Conservation (phyloP, 2,329 filamentous ascomycete species). For the Penicillium capsulatum region DNA sequence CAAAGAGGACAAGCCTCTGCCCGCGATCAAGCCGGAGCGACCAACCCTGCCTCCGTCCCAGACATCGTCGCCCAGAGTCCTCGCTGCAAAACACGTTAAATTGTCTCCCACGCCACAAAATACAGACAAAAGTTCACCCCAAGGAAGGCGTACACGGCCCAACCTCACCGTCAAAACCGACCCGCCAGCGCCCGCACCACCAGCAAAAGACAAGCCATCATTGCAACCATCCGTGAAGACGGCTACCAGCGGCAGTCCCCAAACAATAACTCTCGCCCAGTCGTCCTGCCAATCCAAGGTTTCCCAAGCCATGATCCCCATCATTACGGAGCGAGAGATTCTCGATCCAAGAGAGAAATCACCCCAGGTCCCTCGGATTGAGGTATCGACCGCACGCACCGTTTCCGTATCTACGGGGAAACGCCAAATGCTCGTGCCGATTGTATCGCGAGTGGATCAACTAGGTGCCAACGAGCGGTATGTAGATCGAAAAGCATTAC, state of each 20-base stretch:
- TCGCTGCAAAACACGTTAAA: no score
- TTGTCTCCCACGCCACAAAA: no score
- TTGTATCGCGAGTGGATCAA: conserved; percentile 25
- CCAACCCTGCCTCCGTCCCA: no score
- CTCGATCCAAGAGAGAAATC: neutral
- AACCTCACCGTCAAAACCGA: no score
- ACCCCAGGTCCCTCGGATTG: neutral
- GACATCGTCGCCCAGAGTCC: no score
- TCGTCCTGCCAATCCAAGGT: no score
- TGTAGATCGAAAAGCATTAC: conserved; percentile 26
- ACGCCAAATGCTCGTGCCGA: conserved; percentile 37
- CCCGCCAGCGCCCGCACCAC: neutral
- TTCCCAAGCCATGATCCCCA: no score
- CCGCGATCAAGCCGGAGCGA: conserved; percentile 17
- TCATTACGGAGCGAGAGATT: neutral
- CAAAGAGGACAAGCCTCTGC: conserved; percentile 20
- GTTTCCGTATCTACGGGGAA: conserved; percentile 36
- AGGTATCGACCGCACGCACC: conserved; percentile 30
- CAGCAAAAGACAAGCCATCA: neutral
- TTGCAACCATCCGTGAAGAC: neutral
- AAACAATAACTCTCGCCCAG: no score
- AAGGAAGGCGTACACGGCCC: no score
- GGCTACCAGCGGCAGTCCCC: neutral
- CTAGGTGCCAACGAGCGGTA: conserved; percentile 28
- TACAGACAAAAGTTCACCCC: no score